These are phyloP conservation scores for Colletotrichum sp. DNA, from an alignment of 2,329 filamentous ascomycete genomes.

Conservation along the genomic window DNA sequence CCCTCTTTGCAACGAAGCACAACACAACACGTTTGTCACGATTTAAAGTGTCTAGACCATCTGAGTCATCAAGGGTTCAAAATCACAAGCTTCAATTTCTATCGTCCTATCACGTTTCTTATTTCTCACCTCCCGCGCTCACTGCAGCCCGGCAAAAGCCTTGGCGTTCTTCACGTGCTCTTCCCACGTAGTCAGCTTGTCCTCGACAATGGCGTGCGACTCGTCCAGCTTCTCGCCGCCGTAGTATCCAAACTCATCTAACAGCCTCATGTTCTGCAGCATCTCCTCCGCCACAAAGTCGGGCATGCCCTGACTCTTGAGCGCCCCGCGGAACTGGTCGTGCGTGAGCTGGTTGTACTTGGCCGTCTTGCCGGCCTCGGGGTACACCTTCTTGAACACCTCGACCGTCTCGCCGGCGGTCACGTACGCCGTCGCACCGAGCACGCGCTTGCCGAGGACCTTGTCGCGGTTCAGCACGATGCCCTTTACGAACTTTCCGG, in stretches of 20 bases:
- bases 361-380: conserved; percentile 37
- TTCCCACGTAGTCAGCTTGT: conserved; percentile 42
- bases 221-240: conserved; percentile 35
- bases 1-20: background rate
- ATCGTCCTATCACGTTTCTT: background rate
- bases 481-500: conserved; percentile 41
- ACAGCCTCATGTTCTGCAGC: conserved; percentile 45
- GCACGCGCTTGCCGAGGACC: conserved; percentile 36
- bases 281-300: conserved; percentile 38
- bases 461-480: conserved; percentile 27
- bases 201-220: conserved; percentile 35
- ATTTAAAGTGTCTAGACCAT: background rate
- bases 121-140: background rate
- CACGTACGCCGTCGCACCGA: conserved; percentile 41
- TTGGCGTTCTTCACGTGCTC: conserved; percentile 37
- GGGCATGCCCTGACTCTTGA: conserved; percentile 26
- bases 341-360: conserved; percentile 32
- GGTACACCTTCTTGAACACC: conserved; percentile 32
- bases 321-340: conserved; percentile 39
- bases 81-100: background rate
- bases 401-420: conserved; percentile 33
- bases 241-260: conserved; percentile 48
- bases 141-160: conserved; percentile 41
- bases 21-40: background rate
- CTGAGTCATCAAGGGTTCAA: background rate